A percentile compares a stretch with the other conserved stretches of the same genome.
phyloP scores from a whole-genome alignment of 2,329 filamentous ascomycete species.

The Didymella lethalis region DNA sequence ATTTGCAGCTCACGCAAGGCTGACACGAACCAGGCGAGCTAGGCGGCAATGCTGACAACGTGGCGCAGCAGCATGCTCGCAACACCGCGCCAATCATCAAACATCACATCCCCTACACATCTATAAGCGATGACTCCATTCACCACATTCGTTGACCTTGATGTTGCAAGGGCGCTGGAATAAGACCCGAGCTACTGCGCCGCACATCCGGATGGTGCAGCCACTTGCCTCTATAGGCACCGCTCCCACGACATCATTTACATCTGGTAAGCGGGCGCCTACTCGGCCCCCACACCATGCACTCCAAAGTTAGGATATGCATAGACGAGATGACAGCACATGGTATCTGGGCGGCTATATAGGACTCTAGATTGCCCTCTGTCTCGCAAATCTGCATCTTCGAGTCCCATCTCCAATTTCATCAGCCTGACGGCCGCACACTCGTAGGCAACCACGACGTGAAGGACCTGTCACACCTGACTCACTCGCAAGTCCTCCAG shows the following conservation, averaged over 20 bases:
- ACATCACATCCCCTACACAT: neutral
- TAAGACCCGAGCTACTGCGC: neutral
- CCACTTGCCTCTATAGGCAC: neutral
- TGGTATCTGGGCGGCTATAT: neutral
- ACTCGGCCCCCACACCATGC: slow-evolving; percentile 2
- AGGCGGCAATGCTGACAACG: neutral
- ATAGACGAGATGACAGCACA: neutral
- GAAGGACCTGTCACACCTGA: neutral
- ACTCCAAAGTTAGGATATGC: neutral
- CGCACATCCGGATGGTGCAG: neutral
- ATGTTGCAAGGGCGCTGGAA: neutral
- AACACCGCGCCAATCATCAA: neutral
- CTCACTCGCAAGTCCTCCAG: neutral
- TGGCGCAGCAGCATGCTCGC: neutral
- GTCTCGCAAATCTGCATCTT: neutral
- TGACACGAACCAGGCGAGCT: neutral
- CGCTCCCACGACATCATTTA: neutral
- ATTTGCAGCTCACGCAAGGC: neutral
- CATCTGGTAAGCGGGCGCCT: slow-evolving; percentile 1
- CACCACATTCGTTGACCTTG: neutral
- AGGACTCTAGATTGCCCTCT: neutral
- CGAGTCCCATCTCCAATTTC: neutral
- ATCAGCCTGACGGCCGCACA: neutral
- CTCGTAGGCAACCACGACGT: neutral
- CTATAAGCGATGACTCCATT: neutral